These are phyloP conservation scores for Cydonia oblonga DNA, from an alignment of 331 rosid species.

Conservation along the genomic window DNA sequence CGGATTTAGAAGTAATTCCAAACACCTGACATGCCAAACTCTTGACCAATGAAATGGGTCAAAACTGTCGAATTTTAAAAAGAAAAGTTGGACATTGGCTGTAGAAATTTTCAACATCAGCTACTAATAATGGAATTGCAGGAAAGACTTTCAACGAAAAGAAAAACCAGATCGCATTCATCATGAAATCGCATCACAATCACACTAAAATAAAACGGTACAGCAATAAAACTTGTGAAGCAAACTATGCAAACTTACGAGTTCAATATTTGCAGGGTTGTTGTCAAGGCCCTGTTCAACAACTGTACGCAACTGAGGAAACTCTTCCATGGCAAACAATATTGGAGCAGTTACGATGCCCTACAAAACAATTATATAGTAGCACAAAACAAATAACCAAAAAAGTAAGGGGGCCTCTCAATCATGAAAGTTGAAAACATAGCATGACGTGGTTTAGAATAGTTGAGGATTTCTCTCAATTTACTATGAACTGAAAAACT, in stretches of 20 bases:
- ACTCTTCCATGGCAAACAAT: slow-evolving; percentile 94
- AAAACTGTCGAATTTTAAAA: too few relatives aligned
- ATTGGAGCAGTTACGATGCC: slow-evolving; percentile 90
- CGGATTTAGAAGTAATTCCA: too few relatives aligned
- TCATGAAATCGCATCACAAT: too few relatives aligned
- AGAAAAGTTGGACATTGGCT: too few relatives aligned
- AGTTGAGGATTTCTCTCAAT: not conserved
- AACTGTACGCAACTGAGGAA: slow-evolving; percentile 59
- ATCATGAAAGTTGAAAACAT: not conserved
- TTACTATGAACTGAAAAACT: not conserved
- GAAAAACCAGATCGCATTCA: too few relatives aligned
- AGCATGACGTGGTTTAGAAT: not conserved
- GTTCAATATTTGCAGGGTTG: slow-evolving; percentile 56
- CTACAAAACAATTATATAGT: slow-evolving; percentile 27
- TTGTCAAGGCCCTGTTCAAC: slow-evolving; percentile 62
- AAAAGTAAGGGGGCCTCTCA: not conserved
- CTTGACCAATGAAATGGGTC: too few relatives aligned
- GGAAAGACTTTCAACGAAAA: too few relatives aligned
- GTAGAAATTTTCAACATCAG: too few relatives aligned
- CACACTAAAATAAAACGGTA: too few relatives aligned
- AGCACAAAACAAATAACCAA: not conserved
- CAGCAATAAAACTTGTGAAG: too few relatives aligned
- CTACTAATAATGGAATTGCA: too few relatives aligned
- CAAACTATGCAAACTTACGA: slow-evolving; percentile 41
- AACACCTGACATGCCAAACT: too few relatives aligned